These are phyloP conservation scores for Aspergillus steynii DNA, from an alignment of 495 filamentous ascomycete genomes.

Conservation along the genomic window DNA sequence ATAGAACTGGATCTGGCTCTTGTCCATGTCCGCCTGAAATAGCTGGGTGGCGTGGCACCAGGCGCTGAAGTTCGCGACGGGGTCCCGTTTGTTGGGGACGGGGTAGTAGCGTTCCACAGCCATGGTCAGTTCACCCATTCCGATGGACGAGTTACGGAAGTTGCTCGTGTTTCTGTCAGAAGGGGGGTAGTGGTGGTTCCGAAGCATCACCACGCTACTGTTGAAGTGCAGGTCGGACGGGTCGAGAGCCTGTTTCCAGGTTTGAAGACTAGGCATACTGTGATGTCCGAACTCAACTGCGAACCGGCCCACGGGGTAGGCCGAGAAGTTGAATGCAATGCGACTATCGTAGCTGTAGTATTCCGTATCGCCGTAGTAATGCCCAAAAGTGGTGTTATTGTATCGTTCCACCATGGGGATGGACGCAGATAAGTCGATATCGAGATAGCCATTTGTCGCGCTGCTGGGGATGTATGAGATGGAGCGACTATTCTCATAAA, in stretches of 20 bases:
- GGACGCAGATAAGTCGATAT: slow-evolving; percentile 55
- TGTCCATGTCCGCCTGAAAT: slow-evolving; percentile 69
- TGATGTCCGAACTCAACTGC: slow-evolving; percentile 69
- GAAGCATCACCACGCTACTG: slow-evolving; percentile 56
- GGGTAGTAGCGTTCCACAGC: slow-evolving; percentile 63
- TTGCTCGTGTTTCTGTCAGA: slow-evolving; percentile 43
- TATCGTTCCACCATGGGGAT: slow-evolving; percentile 64
- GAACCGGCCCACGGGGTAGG: slow-evolving; percentile 64
- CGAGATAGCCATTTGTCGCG: slow-evolving; percentile 64
- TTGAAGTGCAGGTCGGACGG: slow-evolving; percentile 59
- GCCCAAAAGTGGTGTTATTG: slow-evolving; percentile 54
- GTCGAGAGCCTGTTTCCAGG: slow-evolving; percentile 57
- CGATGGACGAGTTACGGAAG: slow-evolving; percentile 37
- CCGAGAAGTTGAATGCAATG: slow-evolving; percentile 55
- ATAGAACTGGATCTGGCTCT: slow-evolving; percentile 64
- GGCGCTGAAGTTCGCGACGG: slow-evolving; percentile 64
- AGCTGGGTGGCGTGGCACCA: slow-evolving; percentile 69
- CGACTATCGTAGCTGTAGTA: slow-evolving; percentile 65
- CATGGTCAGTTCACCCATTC: slow-evolving; percentile 66
- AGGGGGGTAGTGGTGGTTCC: slow-evolving; percentile 66
- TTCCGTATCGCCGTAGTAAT: slow-evolving; percentile 68
- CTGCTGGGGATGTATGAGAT: slow-evolving; percentile 69
- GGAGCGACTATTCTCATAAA: slow-evolving; percentile 64
- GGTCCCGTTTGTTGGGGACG: slow-evolving; percentile 55
- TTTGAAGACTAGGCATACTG: slow-evolving; percentile 65